Evolutionary conservation across 179 eudicot species (phyloP).

Genomic region (Nepenthes alata): DNA sequence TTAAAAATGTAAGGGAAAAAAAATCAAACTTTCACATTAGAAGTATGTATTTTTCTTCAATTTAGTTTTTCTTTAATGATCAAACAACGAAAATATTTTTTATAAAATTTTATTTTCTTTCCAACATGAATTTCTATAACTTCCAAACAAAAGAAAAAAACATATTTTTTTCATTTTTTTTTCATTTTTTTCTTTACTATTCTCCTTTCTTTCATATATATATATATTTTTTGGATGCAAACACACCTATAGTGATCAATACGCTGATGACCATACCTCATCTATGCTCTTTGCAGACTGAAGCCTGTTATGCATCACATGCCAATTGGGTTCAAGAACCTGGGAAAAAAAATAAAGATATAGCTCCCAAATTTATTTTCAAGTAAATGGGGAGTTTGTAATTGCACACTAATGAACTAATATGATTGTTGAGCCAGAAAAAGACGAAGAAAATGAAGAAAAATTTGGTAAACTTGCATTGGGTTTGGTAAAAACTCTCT

Average conservation of each 20-base stretch:
- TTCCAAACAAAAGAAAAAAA: no score
- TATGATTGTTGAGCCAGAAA: not conserved
- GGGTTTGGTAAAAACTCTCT: not conserved
- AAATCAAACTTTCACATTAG: no score
- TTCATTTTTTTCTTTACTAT: no score
- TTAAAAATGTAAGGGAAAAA: no score
- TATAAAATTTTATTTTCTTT: no score
- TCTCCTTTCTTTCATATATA: no score
- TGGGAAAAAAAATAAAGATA: conserved; percentile 19
- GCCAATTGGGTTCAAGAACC: conserved; percentile 99
- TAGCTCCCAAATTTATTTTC: not conserved
- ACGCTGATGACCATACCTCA: conserved; percentile 37
- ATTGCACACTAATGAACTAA: not conserved
- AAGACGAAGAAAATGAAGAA: not conserved
- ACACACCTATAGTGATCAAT: no score
- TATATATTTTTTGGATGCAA: not conserved
- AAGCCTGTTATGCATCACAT: conserved; percentile 75
- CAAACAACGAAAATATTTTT: no score
- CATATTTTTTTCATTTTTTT: no score
- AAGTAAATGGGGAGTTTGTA: not conserved
- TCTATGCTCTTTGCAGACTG: conserved; percentile 90
- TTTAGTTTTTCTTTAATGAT: no score
- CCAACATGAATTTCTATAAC: no score
- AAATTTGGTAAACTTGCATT: not conserved
- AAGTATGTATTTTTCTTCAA: no score